phyloP scores from a whole-genome alignment of 352 stramenopile species.

The Globisporangium acanthophoron region DNA sequence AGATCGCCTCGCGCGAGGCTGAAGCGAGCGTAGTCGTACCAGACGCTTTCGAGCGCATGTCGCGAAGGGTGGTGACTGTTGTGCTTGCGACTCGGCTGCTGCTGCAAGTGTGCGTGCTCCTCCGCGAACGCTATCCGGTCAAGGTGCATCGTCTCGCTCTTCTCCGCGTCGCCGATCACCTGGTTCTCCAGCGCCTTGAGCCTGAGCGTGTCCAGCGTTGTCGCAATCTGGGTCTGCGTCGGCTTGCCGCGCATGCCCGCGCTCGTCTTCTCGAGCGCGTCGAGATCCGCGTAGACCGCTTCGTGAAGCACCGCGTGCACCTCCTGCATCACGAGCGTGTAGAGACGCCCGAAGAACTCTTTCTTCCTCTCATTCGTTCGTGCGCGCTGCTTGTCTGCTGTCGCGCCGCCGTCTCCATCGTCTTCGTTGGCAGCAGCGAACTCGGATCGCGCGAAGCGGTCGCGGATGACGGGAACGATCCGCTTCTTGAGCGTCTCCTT shows the following conservation, averaged over 20 bases:
- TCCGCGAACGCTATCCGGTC: conserved; percentile 62
- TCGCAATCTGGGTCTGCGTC: conserved; percentile 20
- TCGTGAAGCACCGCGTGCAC: conserved; percentile 64
- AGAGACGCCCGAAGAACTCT: conserved; percentile 59
- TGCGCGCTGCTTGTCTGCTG: neutral
- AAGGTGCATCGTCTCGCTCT: conserved; percentile 55
- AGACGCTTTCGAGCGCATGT: conserved; percentile 26
- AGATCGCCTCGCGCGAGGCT: conserved; percentile 38
- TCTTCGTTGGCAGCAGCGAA: conserved; percentile 18
- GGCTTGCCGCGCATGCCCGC: conserved; percentile 14
- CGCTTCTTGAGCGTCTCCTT: conserved; percentile 83
- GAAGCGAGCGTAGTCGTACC: conserved; percentile 66
- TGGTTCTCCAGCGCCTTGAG: conserved; percentile 66
- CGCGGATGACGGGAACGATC: conserved; percentile 65
- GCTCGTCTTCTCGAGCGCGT: conserved; percentile 29
- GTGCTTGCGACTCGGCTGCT: conserved; percentile 4
- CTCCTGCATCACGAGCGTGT: conserved; percentile 71
- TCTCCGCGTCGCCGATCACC: conserved; percentile 58
- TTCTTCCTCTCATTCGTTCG: conserved; percentile 30
- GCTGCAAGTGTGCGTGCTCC: conserved; percentile 4
- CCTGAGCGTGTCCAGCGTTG: conserved; percentile 28
- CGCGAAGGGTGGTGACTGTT: conserved; percentile 4
- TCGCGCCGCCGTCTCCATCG: conserved; percentile 1
- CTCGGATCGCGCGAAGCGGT: conserved; percentile 33
- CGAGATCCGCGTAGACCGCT: conserved; percentile 36